Base-by-base conservation (phyloP, 2,329 filamentous ascomycete species). In the Trichoderma sp. region DNA sequence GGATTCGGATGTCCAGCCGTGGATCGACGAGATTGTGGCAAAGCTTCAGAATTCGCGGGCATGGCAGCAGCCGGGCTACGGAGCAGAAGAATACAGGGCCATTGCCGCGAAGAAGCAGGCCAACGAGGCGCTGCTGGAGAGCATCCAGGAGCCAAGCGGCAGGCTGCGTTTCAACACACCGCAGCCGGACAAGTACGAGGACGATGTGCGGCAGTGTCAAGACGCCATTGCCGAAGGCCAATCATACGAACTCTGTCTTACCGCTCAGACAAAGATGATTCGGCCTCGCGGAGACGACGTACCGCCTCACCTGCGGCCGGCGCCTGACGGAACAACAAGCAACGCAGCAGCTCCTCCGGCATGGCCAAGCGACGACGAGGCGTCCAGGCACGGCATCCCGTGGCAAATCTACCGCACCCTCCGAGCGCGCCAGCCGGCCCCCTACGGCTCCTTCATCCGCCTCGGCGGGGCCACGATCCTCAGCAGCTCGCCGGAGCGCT, bases 401-500 rank as follows among this genome's bases (percentile, higher is more conserved):
- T 96, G 91, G 91, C 76, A 83, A 5, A 81, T 96, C 30, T 96
- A 93, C 79, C 85, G 85, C 51, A 82, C 84, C 2, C 83, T 96
- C 1, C 86, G 90, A 41, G 78, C 80, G 4, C 83, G 85, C 52
- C 95, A 96, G 66, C 91, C 92, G 0, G 91, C 92, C 0, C 91
- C 92, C 0, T 96, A 96, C 77, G 90, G 91, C 26, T 93, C 92
- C 0, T 97, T 91, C 74, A 80, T 96, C 64, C 87, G 86, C 12
- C 83, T 97, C 17, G 85, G 86, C 3, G 76, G 79, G 39, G 85
- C 86, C 3, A 93, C 91, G 1, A 83, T 98, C 34, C 81, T 96
- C 51, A 91, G 90, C 76, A 91, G 89, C 71, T 96, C 92, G 4
- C 94, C 94, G 0, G 94, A 98, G 78, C 90, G 93, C 3, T 98